Conservation (phyloP, 2,329 filamentous ascomycete genomes). For the Talaromyces sp. region DNA sequence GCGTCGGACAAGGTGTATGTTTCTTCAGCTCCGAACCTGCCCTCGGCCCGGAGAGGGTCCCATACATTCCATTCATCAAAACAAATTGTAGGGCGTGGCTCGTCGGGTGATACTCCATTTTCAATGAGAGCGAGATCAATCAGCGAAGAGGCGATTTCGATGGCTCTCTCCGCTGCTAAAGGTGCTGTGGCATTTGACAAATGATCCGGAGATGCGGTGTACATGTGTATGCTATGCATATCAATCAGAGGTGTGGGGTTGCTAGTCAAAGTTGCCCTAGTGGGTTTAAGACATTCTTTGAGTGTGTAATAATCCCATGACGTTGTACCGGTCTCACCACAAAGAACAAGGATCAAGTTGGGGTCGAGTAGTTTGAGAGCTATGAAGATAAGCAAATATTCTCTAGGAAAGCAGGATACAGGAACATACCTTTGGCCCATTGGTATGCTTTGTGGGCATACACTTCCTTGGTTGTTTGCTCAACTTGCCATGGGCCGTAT, state of each 20-base stretch:
- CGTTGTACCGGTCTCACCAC: slow-evolving; percentile 63
- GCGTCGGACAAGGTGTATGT: slow-evolving; percentile 69
- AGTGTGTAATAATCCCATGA: slow-evolving; percentile 70
- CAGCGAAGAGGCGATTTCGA: slow-evolving; percentile 61
- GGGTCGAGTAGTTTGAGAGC: slow-evolving; percentile 52
- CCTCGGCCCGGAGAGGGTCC: slow-evolving; percentile 66
- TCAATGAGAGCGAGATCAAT: slow-evolving; percentile 71
- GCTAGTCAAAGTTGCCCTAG: slow-evolving; percentile 36
- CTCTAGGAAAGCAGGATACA: neutral
- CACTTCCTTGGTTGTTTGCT: slow-evolving; percentile 53
- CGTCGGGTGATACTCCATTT: slow-evolving; percentile 49
- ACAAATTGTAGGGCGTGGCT: slow-evolving; percentile 65
- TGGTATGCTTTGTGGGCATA: slow-evolving; percentile 55
- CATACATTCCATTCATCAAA: slow-evolving; percentile 86
- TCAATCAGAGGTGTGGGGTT: slow-evolving; percentile 52
- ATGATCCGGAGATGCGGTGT: slow-evolving; percentile 58
- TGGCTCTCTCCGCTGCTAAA: slow-evolving; percentile 64
- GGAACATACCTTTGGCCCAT: slow-evolving; percentile 48
- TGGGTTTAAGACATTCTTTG: slow-evolving; percentile 57
- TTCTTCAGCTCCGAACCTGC: slow-evolving; percentile 67
- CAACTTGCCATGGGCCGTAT: slow-evolving; percentile 56
- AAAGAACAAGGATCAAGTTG: slow-evolving; percentile 63
- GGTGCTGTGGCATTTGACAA: slow-evolving; percentile 57
- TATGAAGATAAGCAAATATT: slow-evolving; percentile 8
- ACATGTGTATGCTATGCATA: slow-evolving; percentile 77